Evolutionary conservation across 148 eudicot genomes (phyloP), one percentile per base, ranked within the genome.

Genomic region (Dysphania ambrosioides): DNA sequence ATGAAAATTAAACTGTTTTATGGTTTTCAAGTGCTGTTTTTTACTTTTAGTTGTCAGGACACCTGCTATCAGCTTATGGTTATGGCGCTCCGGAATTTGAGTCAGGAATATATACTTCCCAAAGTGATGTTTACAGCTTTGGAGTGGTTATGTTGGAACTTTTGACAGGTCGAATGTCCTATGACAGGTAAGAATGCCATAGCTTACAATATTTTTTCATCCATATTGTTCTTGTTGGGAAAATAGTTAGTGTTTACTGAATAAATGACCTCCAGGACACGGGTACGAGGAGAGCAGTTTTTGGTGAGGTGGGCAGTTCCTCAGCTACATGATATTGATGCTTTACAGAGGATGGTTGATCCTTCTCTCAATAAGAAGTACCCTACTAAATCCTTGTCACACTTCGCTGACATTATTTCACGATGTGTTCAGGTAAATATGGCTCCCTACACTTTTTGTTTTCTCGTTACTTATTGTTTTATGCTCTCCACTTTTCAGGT

Each of bases 111-210:
- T 95, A 88, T 82, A 95, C 91, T 73, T 55, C 81, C 21, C 87
- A 86, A 83, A 95, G 97, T 69, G 98, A 95, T 73, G 97, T 95
- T 69, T 94, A 90, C 80, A 91, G 98, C 87, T 92, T 95, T 77
- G 98, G 98, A 71, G 98, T 95, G 75, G 97, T 95, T 72, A 90
- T 95, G 98, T 75, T 95, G 70, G 98, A 95, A 82, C 91, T 95
- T 66, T 81, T 95, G 79, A 95, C 98, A 5, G 98, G 98, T 80
- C 88, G 97, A 83, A 87, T 76, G 86, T 92, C 98, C n/a, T 83
- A 95, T 77, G 98, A 90, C 87, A 90, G 92, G 98, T 95, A 83
- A 73, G 65, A 68, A 60, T 67, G 38, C 71, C 59, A 74, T 55
- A 34, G 24, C 56, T 27, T 7, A 30, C n/a, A 31, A 35, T 32